Conservation (phyloP, 345 rosid species). For the Aegle marmelos region DNA sequence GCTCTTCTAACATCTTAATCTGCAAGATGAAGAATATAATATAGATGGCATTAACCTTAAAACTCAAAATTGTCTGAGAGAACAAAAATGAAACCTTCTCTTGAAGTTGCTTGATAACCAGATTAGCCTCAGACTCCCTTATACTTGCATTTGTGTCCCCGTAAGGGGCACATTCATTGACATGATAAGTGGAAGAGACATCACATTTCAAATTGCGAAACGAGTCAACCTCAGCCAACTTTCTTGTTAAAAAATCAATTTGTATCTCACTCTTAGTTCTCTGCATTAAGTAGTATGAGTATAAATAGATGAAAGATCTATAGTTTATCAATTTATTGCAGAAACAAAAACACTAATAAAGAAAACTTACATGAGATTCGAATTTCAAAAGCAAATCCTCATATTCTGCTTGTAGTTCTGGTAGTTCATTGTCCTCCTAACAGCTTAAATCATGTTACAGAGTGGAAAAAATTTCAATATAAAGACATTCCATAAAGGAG, state of each 20-base stretch:
- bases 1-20: conserved; percentile 69
- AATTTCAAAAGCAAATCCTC: conserved; percentile 62
- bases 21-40: conserved; percentile 18
- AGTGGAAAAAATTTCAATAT: conserved; percentile 15
- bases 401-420: conserved; percentile 50
- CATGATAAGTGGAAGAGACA: conserved; percentile 20
- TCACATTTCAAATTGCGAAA: conserved; percentile 21
- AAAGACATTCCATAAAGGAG: conserved; percentile 21
- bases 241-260: conserved; percentile 60
- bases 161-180: conserved; percentile 14
- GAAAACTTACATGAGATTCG: conserved; percentile 60
- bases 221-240: conserved; percentile 39
- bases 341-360: conserved; percentile 7
- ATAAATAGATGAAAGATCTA: background rate
- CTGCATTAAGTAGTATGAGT: conserved; percentile 30
- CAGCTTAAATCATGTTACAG: conserved; percentile 28
- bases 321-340: background rate
- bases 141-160: conserved; percentile 36
- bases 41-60: background rate
- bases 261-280: conserved; percentile 56
- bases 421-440: conserved; percentile 54
- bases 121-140: conserved; percentile 62
- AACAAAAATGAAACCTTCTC: conserved; percentile 60
- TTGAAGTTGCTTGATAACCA: conserved; percentile 79
- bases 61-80: background rate